Conservation (phyloP, 139 green algal genomes). For the Diplosphaera chodatii region DNA sequence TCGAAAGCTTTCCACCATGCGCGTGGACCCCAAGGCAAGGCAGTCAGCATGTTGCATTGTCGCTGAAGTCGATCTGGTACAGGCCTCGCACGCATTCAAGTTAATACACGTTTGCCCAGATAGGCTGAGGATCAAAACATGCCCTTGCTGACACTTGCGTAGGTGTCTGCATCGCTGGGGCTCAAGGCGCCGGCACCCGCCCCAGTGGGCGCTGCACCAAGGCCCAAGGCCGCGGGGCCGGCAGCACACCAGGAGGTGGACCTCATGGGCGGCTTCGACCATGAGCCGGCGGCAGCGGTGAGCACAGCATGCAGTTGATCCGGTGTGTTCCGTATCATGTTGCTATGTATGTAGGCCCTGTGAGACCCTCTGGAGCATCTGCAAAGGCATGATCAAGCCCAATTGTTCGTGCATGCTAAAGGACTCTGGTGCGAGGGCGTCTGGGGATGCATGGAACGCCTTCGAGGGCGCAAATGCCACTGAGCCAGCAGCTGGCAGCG, state of each 20-base stretch:
- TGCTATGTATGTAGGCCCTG: no score
- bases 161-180: slow-evolving; percentile 42
- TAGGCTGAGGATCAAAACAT: slow-evolving; percentile 59
- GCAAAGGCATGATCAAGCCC: no score
- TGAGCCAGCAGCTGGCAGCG: neutral
- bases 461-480: neutral
- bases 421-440: neutral
- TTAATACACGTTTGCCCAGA: no score
- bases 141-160: slow-evolving; percentile 61
- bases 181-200: slow-evolving; percentile 17
- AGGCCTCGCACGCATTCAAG: no score
- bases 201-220: neutral
- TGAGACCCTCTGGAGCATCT: no score
- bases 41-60: no score
- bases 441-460: neutral
- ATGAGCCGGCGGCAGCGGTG: slow-evolving; percentile 1
- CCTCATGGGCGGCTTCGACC: slow-evolving; percentile 40
- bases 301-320: no score
- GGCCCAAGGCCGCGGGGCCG: neutral
- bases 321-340: no score
- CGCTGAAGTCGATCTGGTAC: no score
- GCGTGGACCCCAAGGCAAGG: neutral
- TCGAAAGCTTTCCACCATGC: neutral
- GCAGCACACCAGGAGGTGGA: slow-evolving; percentile 18
- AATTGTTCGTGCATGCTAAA: neutral